Conservation (phyloP, 2,329 filamentous ascomycete species). For the Fusarium fracticaudum region DNA sequence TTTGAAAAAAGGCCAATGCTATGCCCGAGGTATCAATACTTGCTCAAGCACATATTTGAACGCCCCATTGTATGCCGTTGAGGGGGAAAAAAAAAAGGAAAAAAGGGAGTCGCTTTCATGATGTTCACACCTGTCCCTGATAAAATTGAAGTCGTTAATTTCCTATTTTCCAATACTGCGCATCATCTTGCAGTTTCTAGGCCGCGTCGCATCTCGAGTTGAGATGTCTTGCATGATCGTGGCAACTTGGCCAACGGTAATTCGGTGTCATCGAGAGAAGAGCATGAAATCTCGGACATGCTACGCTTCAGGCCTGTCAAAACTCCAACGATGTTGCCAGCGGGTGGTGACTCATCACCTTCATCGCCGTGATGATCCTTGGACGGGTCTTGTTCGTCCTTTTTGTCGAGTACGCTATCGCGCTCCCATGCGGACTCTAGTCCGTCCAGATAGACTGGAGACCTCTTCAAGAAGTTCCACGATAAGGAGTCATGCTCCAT, state of each 20-base stretch:
- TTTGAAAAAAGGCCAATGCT: constrained; percentile 18
- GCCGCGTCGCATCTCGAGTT: constrained; percentile 51
- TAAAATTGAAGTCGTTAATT: neutral
- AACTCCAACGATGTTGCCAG: constrained; percentile 37
- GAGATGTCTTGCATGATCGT: constrained; percentile 52
- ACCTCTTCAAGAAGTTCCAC: constrained; percentile 62
- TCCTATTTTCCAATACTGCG: neutral
- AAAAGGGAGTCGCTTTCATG: constrained; percentile 25
- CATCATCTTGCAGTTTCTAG: constrained; percentile 38
- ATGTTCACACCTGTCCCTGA: neutral
- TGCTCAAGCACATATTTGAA: constrained; percentile 15
- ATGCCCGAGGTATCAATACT: constrained; percentile 34
- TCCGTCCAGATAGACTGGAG: constrained; percentile 60
- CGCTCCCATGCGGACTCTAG: constrained; percentile 65
- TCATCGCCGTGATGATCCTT: constrained; percentile 44
- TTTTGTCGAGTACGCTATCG: constrained; percentile 60
- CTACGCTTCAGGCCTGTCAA: constrained; percentile 58
- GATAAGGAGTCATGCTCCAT: constrained; percentile 64
- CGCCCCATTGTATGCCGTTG: constrained; percentile 26
- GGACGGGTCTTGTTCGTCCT: constrained; percentile 40
- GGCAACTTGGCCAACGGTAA: constrained; percentile 49
- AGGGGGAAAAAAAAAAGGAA: too few species aligned
- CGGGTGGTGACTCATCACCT: constrained; percentile 33
- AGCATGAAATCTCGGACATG: constrained; percentile 63
- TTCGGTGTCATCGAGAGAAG: constrained; percentile 47